Base-by-base conservation (phyloP, 2,329 filamentous ascomycete species). In the Pseudocercospora macadamiae region DNA sequence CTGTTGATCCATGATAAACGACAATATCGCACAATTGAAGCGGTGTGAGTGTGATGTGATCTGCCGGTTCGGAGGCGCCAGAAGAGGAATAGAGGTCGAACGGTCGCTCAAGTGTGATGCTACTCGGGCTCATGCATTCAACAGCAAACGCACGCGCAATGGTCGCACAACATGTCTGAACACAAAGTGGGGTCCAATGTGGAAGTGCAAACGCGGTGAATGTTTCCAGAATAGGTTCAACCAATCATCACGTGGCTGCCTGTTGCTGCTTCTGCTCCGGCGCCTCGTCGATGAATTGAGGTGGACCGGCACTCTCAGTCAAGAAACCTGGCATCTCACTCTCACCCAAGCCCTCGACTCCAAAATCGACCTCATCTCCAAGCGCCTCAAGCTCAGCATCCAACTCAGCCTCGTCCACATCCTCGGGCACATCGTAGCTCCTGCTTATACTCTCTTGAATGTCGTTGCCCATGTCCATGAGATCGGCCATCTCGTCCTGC, bases 401-500 rank as follows among this genome's bases (percentile, higher is more conserved):
- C 61, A 99, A 77, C 79, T 99, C 95, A 1, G 89, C 87, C 84
- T 99, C 95, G 74, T 97, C 93, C 19, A 99, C 92, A 74, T 97
- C 95, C 70, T 99, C 95, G 0, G 95, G 95, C 32, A 99, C 84
- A 73, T 97, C 93, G 75, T 99, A 99, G 66, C 90, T 90, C 64
- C 95, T 79, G 61, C 89, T 89, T 57, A 99, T 89, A 66, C 89
- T 93, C 79, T 97, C 95, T 77, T 99, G 92, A 60, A 99, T 99
- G 76, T 99, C 95, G 76, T 97, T 97, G 3, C 95, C 93, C 61
- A 97, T 88, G 72, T 99, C 95, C 86, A 99, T 90, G 69, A 99
- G 76, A 77, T 99, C 95, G 4, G 93, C 93, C 95, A 99, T 97
- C 79, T 99, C 93, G 74, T 99, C 95, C 83, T 99, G 93, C 83